Base-by-base conservation (phyloP, 1,284 basidiomycete genomes). In the Leccinum laetum region DNA sequence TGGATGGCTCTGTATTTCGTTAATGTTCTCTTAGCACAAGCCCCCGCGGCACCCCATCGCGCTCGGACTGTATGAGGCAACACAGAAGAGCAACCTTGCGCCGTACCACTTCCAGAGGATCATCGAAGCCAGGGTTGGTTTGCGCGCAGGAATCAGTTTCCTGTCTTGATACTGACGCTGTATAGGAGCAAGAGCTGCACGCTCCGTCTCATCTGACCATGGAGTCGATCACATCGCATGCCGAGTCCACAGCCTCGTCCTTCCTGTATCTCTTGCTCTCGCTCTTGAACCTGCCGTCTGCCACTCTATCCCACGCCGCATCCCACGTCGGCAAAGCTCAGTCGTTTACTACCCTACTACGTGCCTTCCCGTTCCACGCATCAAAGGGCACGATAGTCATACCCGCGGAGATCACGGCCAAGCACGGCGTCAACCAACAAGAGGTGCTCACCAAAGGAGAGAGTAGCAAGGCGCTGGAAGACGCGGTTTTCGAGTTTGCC, bases 401-500 rank as follows among this genome's bases (percentile, higher is more conserved):
- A 49, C 96, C 96, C 2, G 85, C 89, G 13, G 95, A 97, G 72
- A 86, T 97, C 58, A 90, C 90, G 10, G 89, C 91, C 53, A 89
- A 86, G 68, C 89, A 95, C 72, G 84, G 87, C 8, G 89, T 98
- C 11, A 87, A 86, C 58, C 94, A 97, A 75, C 95, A 98, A 76
- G 91, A 95, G 32, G 89, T 98, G 10, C 91, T 95, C 75, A 83
- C 92, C 39, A 82, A 83, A 53, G 91, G 93, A 2, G 82, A 84
- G 9, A 77, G 82, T 18, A 92, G 92, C 56, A 76, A 82, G 58
- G 89, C 86, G 7, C 80, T 91, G 35, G 85, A 86, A 49, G 86
- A 92, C 65, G 95, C 94, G 0, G 90, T 94, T 41, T 98, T 90
- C 75, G 92, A 95, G 73, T 90, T 97, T 75, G 96, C 96, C 16